Evolutionary conservation across 331 rosid species (phyloP).

Genomic region (Malus hybrid): DNA sequence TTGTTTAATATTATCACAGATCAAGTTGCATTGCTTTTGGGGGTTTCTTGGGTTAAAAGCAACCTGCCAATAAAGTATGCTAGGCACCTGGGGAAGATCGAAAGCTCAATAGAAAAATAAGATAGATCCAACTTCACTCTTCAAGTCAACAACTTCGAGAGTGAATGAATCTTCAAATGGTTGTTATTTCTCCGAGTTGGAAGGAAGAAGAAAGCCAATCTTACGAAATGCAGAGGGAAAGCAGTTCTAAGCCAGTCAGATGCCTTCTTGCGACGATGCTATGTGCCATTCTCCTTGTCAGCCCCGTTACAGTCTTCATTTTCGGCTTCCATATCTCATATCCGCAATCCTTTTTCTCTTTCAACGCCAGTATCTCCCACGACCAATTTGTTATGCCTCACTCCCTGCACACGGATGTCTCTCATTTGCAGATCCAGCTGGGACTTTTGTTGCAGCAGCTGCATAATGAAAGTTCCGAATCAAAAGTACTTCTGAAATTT

Average conservation of each 20-base stretch:
- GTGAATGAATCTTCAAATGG: not conserved
- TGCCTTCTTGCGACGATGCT: constrained; percentile 12
- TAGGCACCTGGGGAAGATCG: not conserved
- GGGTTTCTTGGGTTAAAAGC: not conserved
- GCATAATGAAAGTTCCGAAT: not conserved
- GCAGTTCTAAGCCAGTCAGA: not conserved
- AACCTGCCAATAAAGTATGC: not conserved
- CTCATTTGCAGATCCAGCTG: constrained; percentile 10
- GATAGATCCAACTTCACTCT: not conserved
- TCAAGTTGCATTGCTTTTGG: not conserved
- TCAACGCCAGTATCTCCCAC: not conserved
- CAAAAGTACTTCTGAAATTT: not conserved
- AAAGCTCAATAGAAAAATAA: not conserved
- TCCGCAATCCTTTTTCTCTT: not conserved
- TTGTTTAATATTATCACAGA: constrained; percentile 1
- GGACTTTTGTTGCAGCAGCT: constrained; percentile 11
- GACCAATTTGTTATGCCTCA: not conserved
- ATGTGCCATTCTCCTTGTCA: constrained; percentile 8
- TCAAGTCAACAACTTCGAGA: not conserved
- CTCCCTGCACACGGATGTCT: not conserved
- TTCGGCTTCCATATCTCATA: not conserved
- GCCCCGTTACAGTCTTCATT: constrained; percentile 1
- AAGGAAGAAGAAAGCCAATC: not conserved
- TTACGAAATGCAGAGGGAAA: constrained; percentile 1
- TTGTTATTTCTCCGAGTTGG: not conserved